These are phyloP conservation scores for Calonectria ilicicola DNA, from an alignment of 2,329 filamentous ascomycete species.

Conservation along the genomic window DNA sequence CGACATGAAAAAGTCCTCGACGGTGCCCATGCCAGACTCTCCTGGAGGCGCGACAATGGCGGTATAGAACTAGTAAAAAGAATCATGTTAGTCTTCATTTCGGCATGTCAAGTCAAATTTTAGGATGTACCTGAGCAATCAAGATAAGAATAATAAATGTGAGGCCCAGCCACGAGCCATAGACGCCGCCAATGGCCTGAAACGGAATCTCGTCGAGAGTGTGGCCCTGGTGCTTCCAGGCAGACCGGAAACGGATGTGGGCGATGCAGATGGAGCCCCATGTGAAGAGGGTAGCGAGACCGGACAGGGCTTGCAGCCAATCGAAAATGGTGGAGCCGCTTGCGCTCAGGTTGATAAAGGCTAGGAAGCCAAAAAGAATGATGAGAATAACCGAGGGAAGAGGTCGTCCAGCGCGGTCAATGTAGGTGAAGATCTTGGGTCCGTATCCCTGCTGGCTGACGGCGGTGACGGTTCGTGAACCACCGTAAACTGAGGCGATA, in stretches of 20 bases:
- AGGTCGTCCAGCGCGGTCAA: conserved; percentile 63
- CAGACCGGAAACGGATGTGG: conserved; percentile 73
- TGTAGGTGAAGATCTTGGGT: conserved; percentile 62
- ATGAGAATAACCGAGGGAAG: conserved; percentile 56
- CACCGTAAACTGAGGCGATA: conserved; percentile 64
- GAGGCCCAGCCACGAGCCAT: conserved; percentile 72
- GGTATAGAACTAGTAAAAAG: conserved; percentile 52
- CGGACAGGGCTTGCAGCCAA: conserved; percentile 73
- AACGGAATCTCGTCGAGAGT: conserved; percentile 73
- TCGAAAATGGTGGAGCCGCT: conserved; percentile 65
- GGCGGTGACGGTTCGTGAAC: conserved; percentile 65
- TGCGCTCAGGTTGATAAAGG: conserved; percentile 56
- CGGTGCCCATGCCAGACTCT: conserved; percentile 47
- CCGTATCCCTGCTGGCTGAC: conserved; percentile 65
- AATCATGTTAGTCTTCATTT: neutral
- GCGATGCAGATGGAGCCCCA: conserved; percentile 71
- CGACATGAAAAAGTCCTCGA: conserved; percentile 63
- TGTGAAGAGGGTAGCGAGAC: conserved; percentile 70
- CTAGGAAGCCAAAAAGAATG: conserved; percentile 58
- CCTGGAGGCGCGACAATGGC: conserved; percentile 53
- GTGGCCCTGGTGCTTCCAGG: conserved; percentile 68
- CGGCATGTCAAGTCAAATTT: neutral
- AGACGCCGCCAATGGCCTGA: conserved; percentile 62
- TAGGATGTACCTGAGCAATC: conserved; percentile 53
- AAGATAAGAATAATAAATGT: conserved; percentile 64